Percentiles rank a stretch among this genome's conserved stretches.
phyloP scores from a whole-genome alignment of 2,329 filamentous ascomycete species.

The Aspergillus versicolor region DNA sequence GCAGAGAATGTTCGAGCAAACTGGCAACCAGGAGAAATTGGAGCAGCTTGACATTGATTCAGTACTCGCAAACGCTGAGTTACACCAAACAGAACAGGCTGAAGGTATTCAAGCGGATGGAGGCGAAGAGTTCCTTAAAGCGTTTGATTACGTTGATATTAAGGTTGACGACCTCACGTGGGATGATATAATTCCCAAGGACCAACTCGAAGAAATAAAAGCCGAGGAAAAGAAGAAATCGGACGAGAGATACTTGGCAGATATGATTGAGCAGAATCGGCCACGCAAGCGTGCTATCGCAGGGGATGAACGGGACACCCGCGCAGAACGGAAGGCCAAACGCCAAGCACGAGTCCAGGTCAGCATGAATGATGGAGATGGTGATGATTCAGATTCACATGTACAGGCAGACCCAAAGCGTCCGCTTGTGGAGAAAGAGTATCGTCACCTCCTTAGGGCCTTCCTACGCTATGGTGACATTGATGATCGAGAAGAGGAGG shows the following conservation, averaged over 20 bases:
- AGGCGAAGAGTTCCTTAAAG: conserved; percentile 90
- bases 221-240: conserved; percentile 82
- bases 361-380: conserved; percentile 67
- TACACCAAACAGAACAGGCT: conserved; percentile 93
- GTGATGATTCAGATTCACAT: conserved; percentile 67
- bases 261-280: conserved; percentile 79
- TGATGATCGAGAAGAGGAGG: conserved; percentile 81
- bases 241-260: conserved; percentile 77
- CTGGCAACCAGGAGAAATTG: conserved; percentile 91
- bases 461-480: conserved; percentile 90
- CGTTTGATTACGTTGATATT: conserved; percentile 92
- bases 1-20: conserved; percentile 99
- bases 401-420: conserved; percentile 75
- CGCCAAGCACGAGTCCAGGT: conserved; percentile 68
- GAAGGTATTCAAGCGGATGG: conserved; percentile 94
- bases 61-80: conserved; percentile 92
- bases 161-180: conserved; percentile 91
- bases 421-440: conserved; percentile 89
- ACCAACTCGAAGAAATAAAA: conserved; percentile 85
- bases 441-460: conserved; percentile 83
- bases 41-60: conserved; percentile 98
- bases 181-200: conserved; percentile 97
- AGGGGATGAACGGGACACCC: conserved; percentile 53
- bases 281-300: conserved; percentile 71
- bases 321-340: conserved; percentile 67